Base-by-base conservation (phyloP, 2,329 filamentous ascomycete species). In the Cytospora paraplurivora region DNA sequence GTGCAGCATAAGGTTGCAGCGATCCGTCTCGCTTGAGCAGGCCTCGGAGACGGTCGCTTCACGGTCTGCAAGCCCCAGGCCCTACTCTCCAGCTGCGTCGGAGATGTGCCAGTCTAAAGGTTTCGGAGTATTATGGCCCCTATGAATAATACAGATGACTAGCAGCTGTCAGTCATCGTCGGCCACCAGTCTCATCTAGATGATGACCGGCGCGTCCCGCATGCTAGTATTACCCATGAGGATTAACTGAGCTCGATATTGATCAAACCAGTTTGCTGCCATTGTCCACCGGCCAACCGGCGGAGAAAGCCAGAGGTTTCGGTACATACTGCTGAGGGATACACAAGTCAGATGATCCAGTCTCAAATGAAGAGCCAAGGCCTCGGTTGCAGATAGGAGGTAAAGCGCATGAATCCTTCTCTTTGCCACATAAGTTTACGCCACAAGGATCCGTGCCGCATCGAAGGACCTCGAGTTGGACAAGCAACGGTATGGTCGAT, bases 11-110 rank as follows among this genome's bases (percentile, higher is more conserved):
- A 41, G 51, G 59, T 59, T 58, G 63, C 53, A 44, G 19, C 52
- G 63, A 62, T 41, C 62, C 62, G 50, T 64, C 19, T 61, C 58
- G 62, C 61, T 61, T 62, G 34, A 54, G 49, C 57, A 59, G 34
- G 44, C 56, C 38, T 58, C 15, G 57, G 41, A 63, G 38, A 37
- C 51, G 59, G 50, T 59, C 51, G 59, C 50, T 38, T 59, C 34
- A 41, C 59, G 47, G 56, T 34, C 8, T 21, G 50, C 33, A 49
- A 52, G 56, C 57, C 41, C 61, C 53, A 51, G 35, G 53, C 44
- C 37, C 59, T 58, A 37, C 38, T 6, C 27, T 49, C 53, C 60
- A 53, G 62, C 49, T 54, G 57, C 41, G 41, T 66, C 58, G 62
- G 64, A 66, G 54, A 64, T 59, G 55, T 62, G 34, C 34, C 53